A percentile compares a stretch with the other conserved stretches of the same genome.
These are phyloP conservation scores for Mycena chlorophos DNA, from an alignment of 768 basidiomycete genomes.

Conservation along the genomic window DNA sequence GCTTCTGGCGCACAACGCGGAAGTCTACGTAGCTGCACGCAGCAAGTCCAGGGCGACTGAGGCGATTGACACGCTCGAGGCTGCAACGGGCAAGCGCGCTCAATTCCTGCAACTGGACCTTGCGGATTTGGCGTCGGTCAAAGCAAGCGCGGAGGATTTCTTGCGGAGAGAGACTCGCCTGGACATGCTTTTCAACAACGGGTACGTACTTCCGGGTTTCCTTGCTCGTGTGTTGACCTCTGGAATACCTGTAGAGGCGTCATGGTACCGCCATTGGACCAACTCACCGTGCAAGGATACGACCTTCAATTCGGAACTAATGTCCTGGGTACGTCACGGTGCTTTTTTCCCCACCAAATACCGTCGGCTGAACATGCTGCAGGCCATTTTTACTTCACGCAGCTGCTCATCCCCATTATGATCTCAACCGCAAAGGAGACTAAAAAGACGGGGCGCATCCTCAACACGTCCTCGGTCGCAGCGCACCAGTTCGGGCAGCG, in stretches of 20 bases:
- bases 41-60: conserved; percentile 27
- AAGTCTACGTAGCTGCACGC: conserved; percentile 38
- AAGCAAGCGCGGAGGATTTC: conserved; percentile 32
- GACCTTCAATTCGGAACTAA: conserved; percentile 39
- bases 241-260: conserved; percentile 25
- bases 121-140: conserved; percentile 31
- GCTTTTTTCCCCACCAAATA: not conserved
- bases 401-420: conserved; percentile 26
- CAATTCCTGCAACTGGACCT: conserved; percentile 35
- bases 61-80: conserved; percentile 25
- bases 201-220: conserved; percentile 6
- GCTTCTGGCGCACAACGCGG: conserved; percentile 30
- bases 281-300: conserved; percentile 28
- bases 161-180: conserved; percentile 24
- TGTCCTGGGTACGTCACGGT: conserved; percentile 23
- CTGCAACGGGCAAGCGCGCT: conserved; percentile 13
- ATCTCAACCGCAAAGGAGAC: conserved; percentile 26
- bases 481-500: conserved; percentile 3
- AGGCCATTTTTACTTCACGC: conserved; percentile 26
- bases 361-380: not conserved
- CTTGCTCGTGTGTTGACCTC: not conserved
- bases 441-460: conserved; percentile 31
- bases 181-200: conserved; percentile 30
- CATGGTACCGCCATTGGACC: conserved; percentile 25
- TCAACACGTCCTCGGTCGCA: conserved; percentile 29